Conservation (phyloP, 2,329 filamentous ascomycete species). For the Ceratocystis ficicola region DNA sequence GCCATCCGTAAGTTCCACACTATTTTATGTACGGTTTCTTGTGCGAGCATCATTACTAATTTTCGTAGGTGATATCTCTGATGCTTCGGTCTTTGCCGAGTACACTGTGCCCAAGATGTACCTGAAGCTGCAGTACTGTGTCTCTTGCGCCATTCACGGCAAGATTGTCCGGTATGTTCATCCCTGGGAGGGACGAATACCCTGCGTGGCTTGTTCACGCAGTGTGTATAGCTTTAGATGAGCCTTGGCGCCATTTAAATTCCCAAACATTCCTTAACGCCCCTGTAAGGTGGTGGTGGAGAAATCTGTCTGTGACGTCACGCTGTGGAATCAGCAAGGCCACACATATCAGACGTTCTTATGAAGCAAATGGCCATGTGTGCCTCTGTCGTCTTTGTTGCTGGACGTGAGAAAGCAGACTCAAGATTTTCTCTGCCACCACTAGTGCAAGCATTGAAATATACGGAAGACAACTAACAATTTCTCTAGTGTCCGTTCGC, state of each 20-base stretch:
- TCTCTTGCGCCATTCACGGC: constrained; percentile 99
- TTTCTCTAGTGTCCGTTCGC: constrained; percentile 73
- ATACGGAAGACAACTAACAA: constrained; percentile 32
- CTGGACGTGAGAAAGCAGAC: background rate
- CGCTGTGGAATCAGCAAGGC: constrained; percentile 2
- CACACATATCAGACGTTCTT: constrained; percentile 5
- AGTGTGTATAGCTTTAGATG: constrained; percentile 32
- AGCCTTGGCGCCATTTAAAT: constrained; percentile 44
- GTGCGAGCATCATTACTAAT: background rate
- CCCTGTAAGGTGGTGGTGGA: constrained; percentile 18
- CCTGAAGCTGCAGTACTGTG: constrained; percentile 99
- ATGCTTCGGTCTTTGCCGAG: constrained; percentile 97
- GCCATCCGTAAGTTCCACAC: constrained; percentile 75
- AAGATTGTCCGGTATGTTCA: constrained; percentile 98
- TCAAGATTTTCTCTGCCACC: background rate
- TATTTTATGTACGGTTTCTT: background rate
- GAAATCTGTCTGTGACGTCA: constrained; percentile 13
- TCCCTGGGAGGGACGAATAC: constrained; percentile 49
- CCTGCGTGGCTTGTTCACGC: constrained; percentile 25
- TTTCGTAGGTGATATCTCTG: constrained; percentile 89
- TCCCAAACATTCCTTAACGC: constrained; percentile 26
- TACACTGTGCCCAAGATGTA: constrained; percentile 99
- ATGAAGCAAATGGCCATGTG: constrained; percentile 15
- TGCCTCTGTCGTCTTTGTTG: constrained; percentile 12
- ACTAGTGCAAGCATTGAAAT: background rate